Evolutionary conservation across 495 filamentous ascomycete genomes (phyloP).

Genomic region (Melanomma pulvis-pyrius): DNA sequence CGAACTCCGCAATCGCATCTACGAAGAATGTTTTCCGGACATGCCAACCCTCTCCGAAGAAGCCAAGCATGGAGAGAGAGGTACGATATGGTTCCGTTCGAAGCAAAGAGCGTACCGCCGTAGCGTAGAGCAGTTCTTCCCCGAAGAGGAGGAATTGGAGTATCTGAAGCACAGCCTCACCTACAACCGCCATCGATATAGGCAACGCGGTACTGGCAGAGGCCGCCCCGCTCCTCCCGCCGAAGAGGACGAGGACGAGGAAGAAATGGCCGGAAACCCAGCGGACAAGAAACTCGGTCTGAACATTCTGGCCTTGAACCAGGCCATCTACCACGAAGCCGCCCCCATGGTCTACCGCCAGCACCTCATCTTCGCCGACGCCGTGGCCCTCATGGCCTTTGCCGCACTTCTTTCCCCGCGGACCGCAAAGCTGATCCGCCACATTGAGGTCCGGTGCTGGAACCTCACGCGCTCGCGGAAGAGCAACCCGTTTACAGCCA

Average conservation of each 20-base stretch:
- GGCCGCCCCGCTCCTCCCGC: background rate
- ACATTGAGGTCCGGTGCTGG: slow-evolving; percentile 3
- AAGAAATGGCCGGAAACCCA: background rate
- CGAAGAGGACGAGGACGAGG: background rate
- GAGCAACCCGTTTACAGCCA: background rate
- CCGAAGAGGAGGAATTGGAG: background rate
- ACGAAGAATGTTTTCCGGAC: slow-evolving; percentile 9
- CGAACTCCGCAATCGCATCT: slow-evolving; percentile 23
- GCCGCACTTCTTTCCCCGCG: background rate
- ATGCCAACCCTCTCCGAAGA: background rate
- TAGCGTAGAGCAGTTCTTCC: background rate
- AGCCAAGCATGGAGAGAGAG: background rate
- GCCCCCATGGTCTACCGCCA: slow-evolving; percentile 15
- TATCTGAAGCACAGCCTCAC: background rate
- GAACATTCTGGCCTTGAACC: slow-evolving; percentile 1
- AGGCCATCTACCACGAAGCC: slow-evolving; percentile 14
- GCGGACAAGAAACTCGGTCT: background rate
- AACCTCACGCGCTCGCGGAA: slow-evolving; percentile 5
- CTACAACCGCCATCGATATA: background rate
- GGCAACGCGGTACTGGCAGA: background rate
- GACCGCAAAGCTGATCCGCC: slow-evolving; percentile 7
- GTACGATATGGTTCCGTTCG: background rate
- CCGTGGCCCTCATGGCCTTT: slow-evolving; percentile 4
- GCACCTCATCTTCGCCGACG: slow-evolving; percentile 10
- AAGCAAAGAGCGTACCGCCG: slow-evolving; percentile 4